Evolutionary conservation across 1,139 yeast genomes (phyloP), one percentile per base, ranked within the genome.

Genomic region (Schizosaccharomyces versatilis): DNA sequence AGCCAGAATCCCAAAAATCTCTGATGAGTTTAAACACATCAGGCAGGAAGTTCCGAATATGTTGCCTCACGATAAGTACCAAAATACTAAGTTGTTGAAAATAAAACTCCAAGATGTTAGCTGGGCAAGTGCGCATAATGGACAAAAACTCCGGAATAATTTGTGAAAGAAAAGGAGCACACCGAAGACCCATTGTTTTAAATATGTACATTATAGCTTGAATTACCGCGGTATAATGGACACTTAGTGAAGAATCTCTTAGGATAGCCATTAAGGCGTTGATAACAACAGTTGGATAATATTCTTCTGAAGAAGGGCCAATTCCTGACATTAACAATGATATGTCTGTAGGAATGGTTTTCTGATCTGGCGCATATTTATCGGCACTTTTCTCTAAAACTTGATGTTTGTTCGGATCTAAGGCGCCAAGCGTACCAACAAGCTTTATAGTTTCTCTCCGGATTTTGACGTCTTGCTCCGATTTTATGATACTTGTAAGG

Each of bases 351-450:
- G 96, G 55, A 15, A 54, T 42, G n/a, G 55, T 55, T 64, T 81
- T 84, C 61, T 84, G 90, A 60, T 83, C 94, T 0, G 79, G 81
- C 0, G 84, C 77, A 36, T 73, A 73, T 54, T 73, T 75, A 5
- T 71, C 69, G n/a, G 66, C 64, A 56, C 80, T 75, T 58, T 84
- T 80, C 64, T 88, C 97, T 8, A 88, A 86, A 63, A 85, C 95
- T 55, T 95, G 78, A 62, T 86, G 93, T 63, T 84, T 86, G 65
- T 88, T 90, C 1, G 99, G 99, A 67, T 93, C 98, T 54, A 93
- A 71, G 0, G 98, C 98, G 58, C 99, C 99, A 51, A 93, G 70
- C 44, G 88, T 86, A 63, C 99, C 99, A 59, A 90, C 71, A 24
- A 90, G 69, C 60, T 90, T 74, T 0, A 90, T 95, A 0, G 95